A percentile compares a stretch with the other conserved stretches of the same genome.
Evolutionary conservation across 169 alveolate genomes (phyloP).

Genomic region (Plasmodium gaboni): DNA sequence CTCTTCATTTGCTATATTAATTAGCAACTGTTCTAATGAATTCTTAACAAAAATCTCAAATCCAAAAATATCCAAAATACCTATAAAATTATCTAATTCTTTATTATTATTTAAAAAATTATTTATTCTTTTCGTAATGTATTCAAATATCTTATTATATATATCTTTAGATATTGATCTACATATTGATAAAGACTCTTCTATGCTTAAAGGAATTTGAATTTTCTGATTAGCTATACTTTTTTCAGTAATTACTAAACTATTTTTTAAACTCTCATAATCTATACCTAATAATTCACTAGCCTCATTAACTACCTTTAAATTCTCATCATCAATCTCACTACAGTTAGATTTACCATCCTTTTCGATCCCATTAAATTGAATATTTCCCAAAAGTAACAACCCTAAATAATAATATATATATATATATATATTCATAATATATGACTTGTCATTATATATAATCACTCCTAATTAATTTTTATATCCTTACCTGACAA

Average conservation of each 20-base stretch:
- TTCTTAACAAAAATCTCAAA: conserved; percentile 97
- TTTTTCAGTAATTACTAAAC: conserved; percentile 78
- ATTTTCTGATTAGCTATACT: conserved; percentile 83
- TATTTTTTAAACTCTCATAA: conserved; percentile 52
- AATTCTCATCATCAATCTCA: conserved; percentile 46
- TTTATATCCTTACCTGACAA: conserved; percentile 39
- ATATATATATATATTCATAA: too few relatives aligned
- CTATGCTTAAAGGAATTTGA: conserved; percentile 79
- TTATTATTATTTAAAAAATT: conserved; percentile 83
- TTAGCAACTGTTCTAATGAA: conserved; percentile 98
- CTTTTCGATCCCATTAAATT: conserved; percentile 78
- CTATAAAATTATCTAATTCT: conserved; percentile 88
- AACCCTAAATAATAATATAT: conserved; percentile 75
- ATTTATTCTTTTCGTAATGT: conserved; percentile 84
- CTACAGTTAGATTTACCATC: conserved; percentile 83
- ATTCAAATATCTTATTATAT: conserved; percentile 85
- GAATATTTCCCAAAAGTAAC: conserved; percentile 85
- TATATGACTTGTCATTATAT: too few relatives aligned
- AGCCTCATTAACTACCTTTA: conserved; percentile 71
- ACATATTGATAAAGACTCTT: conserved; percentile 80
- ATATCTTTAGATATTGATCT: conserved; percentile 87
- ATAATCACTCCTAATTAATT: not conserved
- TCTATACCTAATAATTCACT: conserved; percentile 81
- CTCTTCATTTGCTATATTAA: conserved; percentile 97
- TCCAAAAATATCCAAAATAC: conserved; percentile 98